Conservation (phyloP, 1,139 yeast genomes). For the Magnusiomyces magnusii region DNA sequence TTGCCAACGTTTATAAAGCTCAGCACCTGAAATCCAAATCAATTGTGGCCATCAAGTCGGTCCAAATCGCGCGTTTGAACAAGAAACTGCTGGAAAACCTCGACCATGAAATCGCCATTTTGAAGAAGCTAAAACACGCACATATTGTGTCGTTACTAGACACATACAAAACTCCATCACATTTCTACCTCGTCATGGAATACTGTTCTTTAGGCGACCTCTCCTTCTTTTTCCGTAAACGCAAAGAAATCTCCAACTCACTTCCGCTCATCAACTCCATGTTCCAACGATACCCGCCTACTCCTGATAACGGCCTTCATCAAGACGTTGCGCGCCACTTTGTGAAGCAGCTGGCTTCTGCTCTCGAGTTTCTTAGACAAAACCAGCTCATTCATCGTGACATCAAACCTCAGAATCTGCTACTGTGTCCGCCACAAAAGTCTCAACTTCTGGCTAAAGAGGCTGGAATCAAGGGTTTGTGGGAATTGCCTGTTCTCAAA, state of each 20-base stretch:
- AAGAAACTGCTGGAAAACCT: slow-evolving; percentile 82
- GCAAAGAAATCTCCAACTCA: slow-evolving; percentile 60
- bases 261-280: slow-evolving; percentile 76
- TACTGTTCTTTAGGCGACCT: slow-evolving; percentile 94
- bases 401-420: slow-evolving; percentile 86
- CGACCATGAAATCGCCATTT: slow-evolving; percentile 81
- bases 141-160: slow-evolving; percentile 85
- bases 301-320: slow-evolving; percentile 67
- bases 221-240: slow-evolving; percentile 72
- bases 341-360: slow-evolving; percentile 76
- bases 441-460: slow-evolving; percentile 51
- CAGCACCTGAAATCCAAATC: slow-evolving; percentile 39
- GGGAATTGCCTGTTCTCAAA: slow-evolving; percentile 84
- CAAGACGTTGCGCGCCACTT: slow-evolving; percentile 74
- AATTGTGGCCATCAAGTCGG: slow-evolving; percentile 83
- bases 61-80: slow-evolving; percentile 72
- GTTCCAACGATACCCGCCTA: slow-evolving; percentile 72
- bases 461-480: slow-evolving; percentile 60
- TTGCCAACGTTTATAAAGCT: slow-evolving; percentile 88
- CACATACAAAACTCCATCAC: slow-evolving; percentile 66
- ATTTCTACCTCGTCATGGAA: slow-evolving; percentile 90
- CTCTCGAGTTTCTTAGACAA: slow-evolving; percentile 70
- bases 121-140: slow-evolving; percentile 83
- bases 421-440: slow-evolving; percentile 69
- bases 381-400: slow-evolving; percentile 89